Conservation (phyloP, 1,139 yeast species). For the Saccharomyces hybrid region DNA sequence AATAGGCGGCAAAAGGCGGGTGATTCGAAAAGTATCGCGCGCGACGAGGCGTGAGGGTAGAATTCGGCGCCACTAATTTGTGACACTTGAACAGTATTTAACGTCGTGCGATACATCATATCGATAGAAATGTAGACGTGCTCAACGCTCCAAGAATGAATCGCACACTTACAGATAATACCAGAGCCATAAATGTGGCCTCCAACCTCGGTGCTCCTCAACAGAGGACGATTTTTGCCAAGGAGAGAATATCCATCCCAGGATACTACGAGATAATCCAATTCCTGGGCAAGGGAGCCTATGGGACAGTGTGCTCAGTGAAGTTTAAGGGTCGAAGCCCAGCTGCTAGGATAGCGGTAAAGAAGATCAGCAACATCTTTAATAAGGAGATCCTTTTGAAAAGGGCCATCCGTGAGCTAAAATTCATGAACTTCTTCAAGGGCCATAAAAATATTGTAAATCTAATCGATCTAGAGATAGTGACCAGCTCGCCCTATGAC, state of each 20-base stretch:
- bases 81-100: background rate
- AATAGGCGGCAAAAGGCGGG: constrained; percentile 1
- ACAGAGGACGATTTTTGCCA: constrained; percentile 32
- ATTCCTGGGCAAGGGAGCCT: constrained; percentile 79
- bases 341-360: constrained; percentile 50
- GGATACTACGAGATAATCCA: constrained; percentile 54
- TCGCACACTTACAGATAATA: background rate
- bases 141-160: background rate
- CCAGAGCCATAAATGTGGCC: background rate
- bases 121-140: background rate
- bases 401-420: constrained; percentile 71
- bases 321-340: constrained; percentile 39
- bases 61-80: background rate
- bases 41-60: constrained; percentile 1
- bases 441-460: constrained; percentile 78
- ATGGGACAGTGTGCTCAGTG: constrained; percentile 84
- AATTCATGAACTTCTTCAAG: constrained; percentile 65
- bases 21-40: background rate
- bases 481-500: constrained; percentile 57
- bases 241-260: constrained; percentile 55
- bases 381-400: constrained; percentile 55
- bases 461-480: constrained; percentile 65
- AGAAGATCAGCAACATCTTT: constrained; percentile 65
- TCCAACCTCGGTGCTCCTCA: background rate
- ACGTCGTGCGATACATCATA: background rate